Conservation (phyloP, 306 rosid species). For the Cyclanthera cordifolia region DNA sequence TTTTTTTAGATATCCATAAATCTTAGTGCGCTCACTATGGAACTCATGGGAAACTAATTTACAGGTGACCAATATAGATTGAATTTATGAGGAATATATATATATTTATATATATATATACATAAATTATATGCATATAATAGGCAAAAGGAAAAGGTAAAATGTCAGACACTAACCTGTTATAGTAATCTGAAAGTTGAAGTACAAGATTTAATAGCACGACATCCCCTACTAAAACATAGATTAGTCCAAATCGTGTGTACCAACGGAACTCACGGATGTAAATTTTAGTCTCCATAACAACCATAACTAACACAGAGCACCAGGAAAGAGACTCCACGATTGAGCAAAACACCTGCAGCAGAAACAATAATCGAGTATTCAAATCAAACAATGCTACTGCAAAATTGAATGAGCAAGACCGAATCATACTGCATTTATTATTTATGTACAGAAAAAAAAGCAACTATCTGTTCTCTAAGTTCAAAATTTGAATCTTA, state of each 20-base stretch:
- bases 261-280: conserved; percentile 65
- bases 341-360: conserved; percentile 35
- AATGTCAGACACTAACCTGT: conserved; percentile 33
- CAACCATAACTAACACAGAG: conserved; percentile 43
- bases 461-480: too few species aligned
- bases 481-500: background rate
- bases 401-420: background rate
- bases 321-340: conserved; percentile 59
- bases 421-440: background rate
- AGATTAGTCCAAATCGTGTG: conserved; percentile 62
- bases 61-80: too few species aligned
- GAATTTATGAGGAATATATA: background rate
- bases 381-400: conserved; percentile 3
- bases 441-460: too few species aligned
- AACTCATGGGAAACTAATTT: too few species aligned
- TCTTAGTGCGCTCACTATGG: too few species aligned
- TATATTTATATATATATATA: too few species aligned
- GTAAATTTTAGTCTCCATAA: conserved; percentile 55
- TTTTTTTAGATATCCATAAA: too few species aligned
- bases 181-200: conserved; percentile 40
- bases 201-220: conserved; percentile 56
- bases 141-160: background rate
- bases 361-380: conserved; percentile 6
- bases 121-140: background rate
- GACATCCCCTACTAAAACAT: conserved; percentile 61